phyloP scores from a whole-genome alignment of 1,139 yeast genomes.

The Yamadazyma blattariae region DNA sequence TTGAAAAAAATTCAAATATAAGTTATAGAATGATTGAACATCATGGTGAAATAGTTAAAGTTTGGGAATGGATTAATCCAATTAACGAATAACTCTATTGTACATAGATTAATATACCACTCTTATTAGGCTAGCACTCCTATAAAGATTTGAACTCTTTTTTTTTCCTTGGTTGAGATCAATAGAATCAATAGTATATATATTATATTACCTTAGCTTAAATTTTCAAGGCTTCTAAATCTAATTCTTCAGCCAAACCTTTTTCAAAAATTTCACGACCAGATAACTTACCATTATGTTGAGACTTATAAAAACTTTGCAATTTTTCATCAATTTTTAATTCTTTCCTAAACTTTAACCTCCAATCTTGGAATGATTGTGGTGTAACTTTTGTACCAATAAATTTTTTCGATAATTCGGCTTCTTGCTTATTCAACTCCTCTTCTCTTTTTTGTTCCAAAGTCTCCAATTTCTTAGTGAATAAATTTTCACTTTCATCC shows the following conservation, averaged over 20 bases:
- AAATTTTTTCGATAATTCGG: slow-evolving; percentile 73
- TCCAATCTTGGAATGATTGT: slow-evolving; percentile 72
- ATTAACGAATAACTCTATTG: too few species aligned
- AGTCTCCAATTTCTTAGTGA: slow-evolving; percentile 52
- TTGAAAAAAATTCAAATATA: slow-evolving; percentile 69
- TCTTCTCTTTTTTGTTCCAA: slow-evolving; percentile 60
- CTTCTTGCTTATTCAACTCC: slow-evolving; percentile 53
- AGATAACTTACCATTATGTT: slow-evolving; percentile 74
- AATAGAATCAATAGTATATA: background rate
- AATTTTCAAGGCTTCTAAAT: slow-evolving; percentile 5
- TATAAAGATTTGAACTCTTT: too few species aligned
- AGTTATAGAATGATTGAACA: slow-evolving; percentile 60
- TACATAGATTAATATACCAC: too few species aligned
- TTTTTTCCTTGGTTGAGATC: too few species aligned
- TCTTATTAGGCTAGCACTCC: too few species aligned
- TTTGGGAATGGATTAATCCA: slow-evolving; percentile 82
- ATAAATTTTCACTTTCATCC: slow-evolving; percentile 71
- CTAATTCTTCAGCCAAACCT: slow-evolving; percentile 59
- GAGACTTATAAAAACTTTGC: slow-evolving; percentile 46
- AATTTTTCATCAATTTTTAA: slow-evolving; percentile 53
- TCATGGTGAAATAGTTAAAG: slow-evolving; percentile 83
- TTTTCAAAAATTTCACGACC: slow-evolving; percentile 88
- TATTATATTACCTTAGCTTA: background rate
- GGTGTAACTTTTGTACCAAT: slow-evolving; percentile 79
- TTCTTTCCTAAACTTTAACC: slow-evolving; percentile 58